Evolutionary conservation across 148 eudicot genomes (phyloP), one percentile per base, ranked within the genome.

Genomic region (Tetragonia tetragonoides): DNA sequence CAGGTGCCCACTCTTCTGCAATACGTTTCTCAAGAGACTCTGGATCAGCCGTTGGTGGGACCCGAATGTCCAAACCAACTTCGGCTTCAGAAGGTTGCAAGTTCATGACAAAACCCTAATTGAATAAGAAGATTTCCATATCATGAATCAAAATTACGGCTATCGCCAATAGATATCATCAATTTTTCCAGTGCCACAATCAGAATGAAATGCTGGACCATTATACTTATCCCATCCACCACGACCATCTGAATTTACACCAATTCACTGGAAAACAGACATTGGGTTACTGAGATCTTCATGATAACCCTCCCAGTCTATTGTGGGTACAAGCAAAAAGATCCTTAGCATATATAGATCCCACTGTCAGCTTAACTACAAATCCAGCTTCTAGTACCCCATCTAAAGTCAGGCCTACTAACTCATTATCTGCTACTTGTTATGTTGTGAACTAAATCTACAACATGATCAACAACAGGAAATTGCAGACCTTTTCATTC

Each of bases 51-150:
- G 93, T 93, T 59, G 99, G 97, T 74, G 99, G 97, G 59, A 95
- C 88, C 70, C 99, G 87, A 40, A 95, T 86, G 81, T 95, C 99
- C 83, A 95, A 88, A 80, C 94, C 99, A 77, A 93, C 94, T 84
- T 91, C 88, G 47, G 97, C 97, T 87, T 95, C 99, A 65, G 97
- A 95, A 61, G 99, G 97, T 84, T 95, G 99, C 88, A 95, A 82
- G 84, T 93, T 95, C 99, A 90, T 95, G 60, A 91, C 96, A 72
- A 86, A 93, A 42, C 99, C 99, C 99, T 95, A 84, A 75, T 53
- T 47, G 3, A 78, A 67, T 57, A 80, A 77, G 15, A 59, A 23
- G 59, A 77, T 11, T 11, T 63, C 15, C 66, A 57, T 5, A 54
- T 24, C 10, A 20, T 49, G n/a, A 73, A 72, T 28, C 34, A 18